Evolutionary conservation across 2,329 filamentous ascomycete genomes (phyloP).

Genomic region (Colletotrichum shisoi): DNA sequence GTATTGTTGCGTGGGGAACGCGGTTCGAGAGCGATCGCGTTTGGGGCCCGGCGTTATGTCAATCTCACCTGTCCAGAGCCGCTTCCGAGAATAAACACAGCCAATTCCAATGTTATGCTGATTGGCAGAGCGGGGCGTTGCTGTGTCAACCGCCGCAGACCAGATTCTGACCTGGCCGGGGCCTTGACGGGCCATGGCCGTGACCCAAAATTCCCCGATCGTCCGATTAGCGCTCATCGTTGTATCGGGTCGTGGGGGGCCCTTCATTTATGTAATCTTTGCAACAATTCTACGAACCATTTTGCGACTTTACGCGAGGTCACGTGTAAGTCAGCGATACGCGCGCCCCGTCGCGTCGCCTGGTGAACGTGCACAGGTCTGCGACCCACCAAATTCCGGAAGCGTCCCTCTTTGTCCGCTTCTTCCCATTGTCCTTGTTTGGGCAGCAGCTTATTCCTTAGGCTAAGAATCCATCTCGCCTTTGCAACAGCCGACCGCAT

Average conservation of each 20-base stretch:
- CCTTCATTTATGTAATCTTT: too few relatives aligned
- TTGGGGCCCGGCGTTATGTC: conserved; percentile 35
- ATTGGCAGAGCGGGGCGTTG: conserved; percentile 27
- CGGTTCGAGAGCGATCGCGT: conserved; percentile 33
- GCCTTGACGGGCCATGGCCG: conserved; percentile 8
- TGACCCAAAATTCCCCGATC: conserved; percentile 35
- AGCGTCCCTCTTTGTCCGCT: conserved; percentile 19
- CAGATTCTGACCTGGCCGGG: background rate
- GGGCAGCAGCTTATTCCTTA: background rate
- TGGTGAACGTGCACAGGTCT: conserved; percentile 36
- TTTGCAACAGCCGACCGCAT: conserved; percentile 18
- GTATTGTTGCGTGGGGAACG: conserved; percentile 38
- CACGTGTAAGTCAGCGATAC: conserved; percentile 13
- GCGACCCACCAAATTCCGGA: conserved; percentile 15
- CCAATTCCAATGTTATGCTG: conserved; percentile 36
- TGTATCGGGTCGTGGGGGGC: conserved; percentile 24
- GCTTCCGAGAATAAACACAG: conserved; percentile 36
- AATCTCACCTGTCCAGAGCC: conserved; percentile 29
- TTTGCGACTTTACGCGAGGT: conserved; percentile 32
- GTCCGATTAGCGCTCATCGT: conserved; percentile 28
- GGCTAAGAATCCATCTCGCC: background rate
- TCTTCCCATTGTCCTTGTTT: conserved; percentile 20
- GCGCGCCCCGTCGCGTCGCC: conserved; percentile 38
- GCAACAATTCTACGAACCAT: background rate
- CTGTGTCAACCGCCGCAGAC: conserved; percentile 31